These are phyloP conservation scores for Meira miltonrushii DNA, from an alignment of 1,284 basidiomycete species.

Conservation along the genomic window DNA sequence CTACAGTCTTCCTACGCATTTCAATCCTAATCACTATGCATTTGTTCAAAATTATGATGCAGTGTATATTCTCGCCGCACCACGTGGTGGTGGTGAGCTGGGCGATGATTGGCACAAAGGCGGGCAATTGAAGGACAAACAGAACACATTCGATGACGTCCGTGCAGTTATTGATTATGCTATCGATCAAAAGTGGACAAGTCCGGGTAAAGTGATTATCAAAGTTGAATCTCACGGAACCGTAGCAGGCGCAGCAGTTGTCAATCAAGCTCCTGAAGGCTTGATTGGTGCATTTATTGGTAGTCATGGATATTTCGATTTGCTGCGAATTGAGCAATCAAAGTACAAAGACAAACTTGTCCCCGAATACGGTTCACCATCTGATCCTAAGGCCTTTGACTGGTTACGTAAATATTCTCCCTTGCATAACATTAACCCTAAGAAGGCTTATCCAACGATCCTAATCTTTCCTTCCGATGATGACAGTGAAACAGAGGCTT, in stretches of 20 bases:
- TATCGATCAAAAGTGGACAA: conserved; percentile 66
- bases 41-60: conserved; percentile 72
- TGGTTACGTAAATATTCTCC: conserved; percentile 43
- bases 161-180: conserved; percentile 63
- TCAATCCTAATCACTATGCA: conserved; percentile 68
- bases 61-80: conserved; percentile 62
- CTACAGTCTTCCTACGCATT: conserved; percentile 67
- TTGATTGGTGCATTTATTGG: conserved; percentile 59
- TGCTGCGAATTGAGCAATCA: conserved; percentile 57
- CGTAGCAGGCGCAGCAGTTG: conserved; percentile 69
- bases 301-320: conserved; percentile 63
- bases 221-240: conserved; percentile 60
- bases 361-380: conserved; percentile 73
- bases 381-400: conserved; percentile 34
- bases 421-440: conserved; percentile 42
- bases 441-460: conserved; percentile 45
- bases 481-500: conserved; percentile 44
- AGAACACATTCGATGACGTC: conserved; percentile 69
- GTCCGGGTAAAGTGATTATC: conserved; percentile 68
- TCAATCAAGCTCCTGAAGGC: conserved; percentile 71
- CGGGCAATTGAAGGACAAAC: conserved; percentile 47
- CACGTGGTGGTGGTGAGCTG: conserved; percentile 68
- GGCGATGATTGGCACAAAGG: conserved; percentile 58
- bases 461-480: conserved; percentile 45
- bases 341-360: conserved; percentile 63